Evolutionary conservation across 441 rosid species (phyloP).

Genomic region (Adansonia rubrostipa): DNA sequence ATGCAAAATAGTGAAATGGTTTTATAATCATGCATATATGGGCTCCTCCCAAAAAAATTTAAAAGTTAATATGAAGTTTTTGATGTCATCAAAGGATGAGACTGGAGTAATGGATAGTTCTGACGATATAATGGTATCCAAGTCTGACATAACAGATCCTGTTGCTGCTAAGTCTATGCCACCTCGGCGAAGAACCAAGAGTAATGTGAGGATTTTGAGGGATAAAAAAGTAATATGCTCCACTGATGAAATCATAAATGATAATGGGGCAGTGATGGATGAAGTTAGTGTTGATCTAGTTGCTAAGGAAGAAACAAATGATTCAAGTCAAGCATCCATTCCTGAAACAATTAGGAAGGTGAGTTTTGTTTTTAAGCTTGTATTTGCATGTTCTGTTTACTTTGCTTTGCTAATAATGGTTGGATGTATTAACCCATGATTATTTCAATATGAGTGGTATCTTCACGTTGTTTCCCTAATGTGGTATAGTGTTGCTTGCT

Average conservation of each 20-base stretch:
- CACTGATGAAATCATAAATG: conserved; percentile 48
- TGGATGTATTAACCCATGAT: conserved; percentile 1
- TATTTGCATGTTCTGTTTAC: background rate
- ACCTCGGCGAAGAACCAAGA: conserved; percentile 68
- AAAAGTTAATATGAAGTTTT: conserved; percentile 50
- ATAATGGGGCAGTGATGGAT: conserved; percentile 46
- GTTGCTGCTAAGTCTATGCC: conserved; percentile 74
- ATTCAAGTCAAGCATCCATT: conserved; percentile 39
- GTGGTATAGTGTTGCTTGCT: conserved; percentile 3
- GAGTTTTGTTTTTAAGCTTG: conserved; percentile 1
- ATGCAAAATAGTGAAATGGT: conserved; percentile 79
- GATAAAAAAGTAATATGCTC: conserved; percentile 48
- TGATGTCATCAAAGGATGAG: conserved; percentile 48
- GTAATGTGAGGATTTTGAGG: conserved; percentile 49
- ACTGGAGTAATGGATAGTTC: conserved; percentile 45
- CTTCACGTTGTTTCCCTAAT: background rate
- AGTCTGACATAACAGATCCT: conserved; percentile 57
- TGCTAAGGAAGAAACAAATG: conserved; percentile 44
- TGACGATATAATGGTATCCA: conserved; percentile 50
- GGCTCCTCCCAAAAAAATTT: conserved; percentile 53
- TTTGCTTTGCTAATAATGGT: background rate
- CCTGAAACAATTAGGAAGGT: conserved; percentile 60
- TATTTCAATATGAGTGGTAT: background rate
- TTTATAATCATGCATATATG: conserved; percentile 66
- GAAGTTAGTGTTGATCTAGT: conserved; percentile 47